These are phyloP conservation scores for Euphrasia arctica DNA, from an alignment of 305 asterid species.

Conservation along the genomic window DNA sequence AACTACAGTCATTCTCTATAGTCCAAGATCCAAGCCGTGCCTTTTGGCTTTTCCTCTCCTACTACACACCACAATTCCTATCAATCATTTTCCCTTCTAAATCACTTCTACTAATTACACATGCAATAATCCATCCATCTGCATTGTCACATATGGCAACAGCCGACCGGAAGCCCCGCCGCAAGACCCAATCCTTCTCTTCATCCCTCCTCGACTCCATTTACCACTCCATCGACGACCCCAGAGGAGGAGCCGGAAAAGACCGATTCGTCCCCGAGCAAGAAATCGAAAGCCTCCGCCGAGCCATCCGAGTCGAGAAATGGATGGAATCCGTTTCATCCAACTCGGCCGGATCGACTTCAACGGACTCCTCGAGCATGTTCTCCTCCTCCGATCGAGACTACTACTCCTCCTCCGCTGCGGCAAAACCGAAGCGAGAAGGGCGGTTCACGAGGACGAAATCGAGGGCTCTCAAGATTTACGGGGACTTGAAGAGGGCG, in stretches of 20 bases:
- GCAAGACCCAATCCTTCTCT: slow-evolving; percentile 56
- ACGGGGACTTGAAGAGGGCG: slow-evolving; percentile 70
- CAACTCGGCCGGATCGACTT: slow-evolving; percentile 46
- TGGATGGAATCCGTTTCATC: slow-evolving; percentile 32
- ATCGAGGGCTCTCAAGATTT: slow-evolving; percentile 59
- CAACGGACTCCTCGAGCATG: slow-evolving; percentile 53
- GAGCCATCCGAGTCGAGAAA: slow-evolving; percentile 71
- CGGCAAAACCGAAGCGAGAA: slow-evolving; percentile 39
- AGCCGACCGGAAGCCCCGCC: slow-evolving; percentile 23
- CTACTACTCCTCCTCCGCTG: slow-evolving; percentile 14
- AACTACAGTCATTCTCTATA: neutral
- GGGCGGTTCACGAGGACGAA: slow-evolving; percentile 55
- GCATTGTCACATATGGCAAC: slow-evolving; percentile 17
- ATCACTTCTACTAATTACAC: neutral
- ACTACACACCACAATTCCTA: neutral
- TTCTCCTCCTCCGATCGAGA: slow-evolving; percentile 50
- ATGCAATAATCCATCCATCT: neutral
- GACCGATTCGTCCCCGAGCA: slow-evolving; percentile 30
- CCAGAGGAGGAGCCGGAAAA: neutral
- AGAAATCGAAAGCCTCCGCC: slow-evolving; percentile 52
- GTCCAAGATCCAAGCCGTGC: slow-evolving; percentile 49
- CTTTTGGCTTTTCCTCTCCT: slow-evolving; percentile 39
- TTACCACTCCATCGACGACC: slow-evolving; percentile 65
- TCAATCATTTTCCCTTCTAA: neutral
- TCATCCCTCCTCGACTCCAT: slow-evolving; percentile 77